Conservation (phyloP, 2,329 filamentous ascomycete species). For the Pestalotiopsis sp. region DNA sequence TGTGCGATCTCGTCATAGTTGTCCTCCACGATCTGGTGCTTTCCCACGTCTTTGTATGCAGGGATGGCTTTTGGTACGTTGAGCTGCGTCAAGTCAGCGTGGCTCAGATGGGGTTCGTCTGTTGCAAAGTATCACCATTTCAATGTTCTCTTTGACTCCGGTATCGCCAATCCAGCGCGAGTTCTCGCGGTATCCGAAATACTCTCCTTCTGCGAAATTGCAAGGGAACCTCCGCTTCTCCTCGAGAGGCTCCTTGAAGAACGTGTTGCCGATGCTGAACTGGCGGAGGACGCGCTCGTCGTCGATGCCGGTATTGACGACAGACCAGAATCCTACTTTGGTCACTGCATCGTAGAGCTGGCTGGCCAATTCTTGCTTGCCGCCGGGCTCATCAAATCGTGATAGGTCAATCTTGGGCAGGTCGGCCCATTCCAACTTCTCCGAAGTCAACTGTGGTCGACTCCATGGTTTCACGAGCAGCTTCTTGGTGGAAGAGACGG, state of each 20-base stretch:
- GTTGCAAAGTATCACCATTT: slow-evolving; percentile 43
- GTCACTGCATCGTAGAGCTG: slow-evolving; percentile 50
- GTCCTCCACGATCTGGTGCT: slow-evolving; percentile 23
- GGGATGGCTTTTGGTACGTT: slow-evolving; percentile 27
- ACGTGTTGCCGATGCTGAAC: slow-evolving; percentile 22
- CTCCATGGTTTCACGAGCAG: slow-evolving; percentile 31
- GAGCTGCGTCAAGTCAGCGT: slow-evolving; percentile 34
- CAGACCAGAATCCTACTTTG: slow-evolving; percentile 47
- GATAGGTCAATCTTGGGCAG: slow-evolving; percentile 53
- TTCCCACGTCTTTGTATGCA: slow-evolving; percentile 33
- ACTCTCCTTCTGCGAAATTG: slow-evolving; percentile 28
- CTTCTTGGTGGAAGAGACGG: slow-evolving; percentile 8
- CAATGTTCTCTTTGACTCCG: slow-evolving; percentile 47
- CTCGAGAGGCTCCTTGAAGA: slow-evolving; percentile 22
- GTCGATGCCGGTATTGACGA: slow-evolving; percentile 23
- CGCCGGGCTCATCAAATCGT: slow-evolving; percentile 48
- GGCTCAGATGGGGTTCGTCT: background rate
- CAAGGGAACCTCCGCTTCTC: slow-evolving; percentile 25
- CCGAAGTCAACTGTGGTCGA: slow-evolving; percentile 27
- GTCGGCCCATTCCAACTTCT: slow-evolving; percentile 46
- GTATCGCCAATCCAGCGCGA: slow-evolving; percentile 34
- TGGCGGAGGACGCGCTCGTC: slow-evolving; percentile 24
- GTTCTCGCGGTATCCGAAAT: slow-evolving; percentile 34
- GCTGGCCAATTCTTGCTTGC: slow-evolving; percentile 49
- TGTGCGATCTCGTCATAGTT: slow-evolving; percentile 26